Conservation (phyloP, 805 yeast species). For the Ogataea minuta region DNA sequence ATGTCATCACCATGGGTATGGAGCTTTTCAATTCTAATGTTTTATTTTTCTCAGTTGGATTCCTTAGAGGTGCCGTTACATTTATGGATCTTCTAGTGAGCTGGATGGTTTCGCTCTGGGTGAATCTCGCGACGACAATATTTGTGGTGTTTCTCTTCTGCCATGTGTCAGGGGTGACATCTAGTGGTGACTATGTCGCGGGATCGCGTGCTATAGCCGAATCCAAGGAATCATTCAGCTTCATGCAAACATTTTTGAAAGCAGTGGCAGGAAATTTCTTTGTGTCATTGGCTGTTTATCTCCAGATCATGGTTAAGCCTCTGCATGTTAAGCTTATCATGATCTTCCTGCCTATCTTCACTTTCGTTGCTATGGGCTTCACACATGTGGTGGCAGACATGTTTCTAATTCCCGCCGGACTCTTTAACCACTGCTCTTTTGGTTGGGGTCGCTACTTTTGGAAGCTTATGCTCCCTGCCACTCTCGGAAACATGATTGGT, state of each 20-base stretch:
- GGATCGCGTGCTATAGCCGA: slow-evolving; percentile 51
- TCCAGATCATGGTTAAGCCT: slow-evolving; percentile 78
- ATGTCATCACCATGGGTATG: slow-evolving; percentile 71
- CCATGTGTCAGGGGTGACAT: slow-evolving; percentile 51
- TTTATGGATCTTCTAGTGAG: slow-evolving; percentile 59
- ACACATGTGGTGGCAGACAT: slow-evolving; percentile 83
- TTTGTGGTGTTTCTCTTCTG: slow-evolving; percentile 67
- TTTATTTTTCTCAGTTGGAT: slow-evolving; percentile 66
- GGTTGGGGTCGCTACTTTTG: slow-evolving; percentile 66
- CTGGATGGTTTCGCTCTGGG: slow-evolving; percentile 66
- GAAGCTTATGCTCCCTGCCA: slow-evolving; percentile 70
- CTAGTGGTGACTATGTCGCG: slow-evolving; percentile 37
- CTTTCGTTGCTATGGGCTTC: slow-evolving; percentile 77
- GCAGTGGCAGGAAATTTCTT: slow-evolving; percentile 76
- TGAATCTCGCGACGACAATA: slow-evolving; percentile 61
- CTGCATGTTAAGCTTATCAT: slow-evolving; percentile 68
- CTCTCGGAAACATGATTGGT: slow-evolving; percentile 77
- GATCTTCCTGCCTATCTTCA: slow-evolving; percentile 66
- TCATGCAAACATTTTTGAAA: slow-evolving; percentile 64
- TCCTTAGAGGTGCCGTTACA: slow-evolving; percentile 67
- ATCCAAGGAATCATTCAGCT: slow-evolving; percentile 43
- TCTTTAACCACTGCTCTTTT: slow-evolving; percentile 63
- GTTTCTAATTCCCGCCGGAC: slow-evolving; percentile 63
- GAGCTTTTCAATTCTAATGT: slow-evolving; percentile 77
- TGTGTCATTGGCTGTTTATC: slow-evolving; percentile 71